A percentile compares a stretch with the other conserved stretches of the same genome.
phyloP scores from a whole-genome alignment of 1,284 basidiomycete genomes.

The Papiliotrema fonsecae region DNA sequence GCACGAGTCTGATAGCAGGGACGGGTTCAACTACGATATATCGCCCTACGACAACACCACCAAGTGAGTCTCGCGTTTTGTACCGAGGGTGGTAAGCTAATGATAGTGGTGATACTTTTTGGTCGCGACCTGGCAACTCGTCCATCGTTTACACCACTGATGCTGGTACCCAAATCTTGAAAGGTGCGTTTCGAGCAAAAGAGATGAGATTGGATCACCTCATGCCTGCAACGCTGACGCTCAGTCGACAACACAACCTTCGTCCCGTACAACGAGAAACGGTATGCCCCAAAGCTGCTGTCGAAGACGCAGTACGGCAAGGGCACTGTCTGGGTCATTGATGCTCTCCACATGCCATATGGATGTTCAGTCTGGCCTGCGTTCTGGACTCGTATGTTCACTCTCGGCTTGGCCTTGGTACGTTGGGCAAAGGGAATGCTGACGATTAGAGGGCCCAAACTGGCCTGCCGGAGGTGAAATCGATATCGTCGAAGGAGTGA shows the following conservation, averaged over 20 bases:
- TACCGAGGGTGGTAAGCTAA: background rate
- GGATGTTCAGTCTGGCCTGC: conserved; percentile 37
- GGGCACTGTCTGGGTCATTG: conserved; percentile 64
- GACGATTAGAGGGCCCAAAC: conserved; percentile 25
- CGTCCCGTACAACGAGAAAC: conserved; percentile 57
- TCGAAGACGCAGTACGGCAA: conserved; percentile 57
- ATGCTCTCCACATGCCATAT: conserved; percentile 62
- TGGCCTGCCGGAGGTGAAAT: conserved; percentile 44
- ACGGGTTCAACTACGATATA: conserved; percentile 16
- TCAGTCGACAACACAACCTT: conserved; percentile 33
- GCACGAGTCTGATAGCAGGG: conserved; percentile 9
- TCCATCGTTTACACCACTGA: conserved; percentile 55
- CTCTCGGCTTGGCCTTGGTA: background rate
- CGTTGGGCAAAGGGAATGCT: background rate
- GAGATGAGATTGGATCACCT: background rate
- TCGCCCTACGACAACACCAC: conserved; percentile 42
- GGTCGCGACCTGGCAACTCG: conserved; percentile 36
- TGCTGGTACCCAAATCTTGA: conserved; percentile 69
- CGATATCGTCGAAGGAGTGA: conserved; percentile 44
- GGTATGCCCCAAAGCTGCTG: conserved; percentile 64
- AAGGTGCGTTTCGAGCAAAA: conserved; percentile 59
- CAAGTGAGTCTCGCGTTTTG: conserved; percentile 26
- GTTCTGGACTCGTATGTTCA: conserved; percentile 24
- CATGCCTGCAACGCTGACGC: background rate
- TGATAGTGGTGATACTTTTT: conserved; percentile 58